Evolutionary conservation across 1,284 basidiomycete genomes (phyloP), one percentile per base, ranked within the genome.

Genomic region (Blastosporella zonata): DNA sequence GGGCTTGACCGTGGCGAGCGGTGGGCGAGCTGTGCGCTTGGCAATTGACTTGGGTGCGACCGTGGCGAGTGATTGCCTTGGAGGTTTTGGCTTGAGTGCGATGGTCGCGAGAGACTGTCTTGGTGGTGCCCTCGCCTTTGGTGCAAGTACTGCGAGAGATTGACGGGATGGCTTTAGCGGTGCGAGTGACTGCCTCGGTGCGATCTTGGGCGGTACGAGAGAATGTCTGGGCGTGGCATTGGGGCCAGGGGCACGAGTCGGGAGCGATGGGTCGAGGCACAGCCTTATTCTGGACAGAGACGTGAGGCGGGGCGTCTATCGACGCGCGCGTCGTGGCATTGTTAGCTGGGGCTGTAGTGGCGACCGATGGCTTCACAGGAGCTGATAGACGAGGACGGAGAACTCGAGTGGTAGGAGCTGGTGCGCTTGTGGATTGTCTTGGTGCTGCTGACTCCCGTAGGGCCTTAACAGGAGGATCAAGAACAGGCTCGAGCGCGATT

Each of bases 371-470:
- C 21, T 23, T 20, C 2, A 12, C 7, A 2, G 37, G 15, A 10
- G 17, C 40, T 25, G 29, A 34, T 13, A 13, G 31, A 28, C 46
- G 33, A 34, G 46, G 46, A 17, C 39, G 46, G 8, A 47, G 22
- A 3, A 9, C 31, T 31, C 38, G 38, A 41, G 39, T 34, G 28
- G 38, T 34, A 20, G 39, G 31, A 17, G 23, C 46, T 5, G 25
- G 28, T 15, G 31, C 20, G 18, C 17, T 40, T 25, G 29, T 40
- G 8, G 46, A 35, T 28, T 25, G 46, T 1, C 38, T 20, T 27
- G 18, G 6, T 12, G n/a, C 18, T 4, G 22, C 7, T 7, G 39
- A 17, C 34, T 15, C 27, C 21, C 17, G 28, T 12, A 22, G 2
- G 17, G 23, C 2, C 2, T 13, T 13, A 29, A 25, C 20, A 2